Percentiles rank a stretch among this genome's conserved stretches.
Evolutionary conservation across 2,329 filamentous ascomycete genomes (phyloP).

Genomic region (Penicillium sp.): DNA sequence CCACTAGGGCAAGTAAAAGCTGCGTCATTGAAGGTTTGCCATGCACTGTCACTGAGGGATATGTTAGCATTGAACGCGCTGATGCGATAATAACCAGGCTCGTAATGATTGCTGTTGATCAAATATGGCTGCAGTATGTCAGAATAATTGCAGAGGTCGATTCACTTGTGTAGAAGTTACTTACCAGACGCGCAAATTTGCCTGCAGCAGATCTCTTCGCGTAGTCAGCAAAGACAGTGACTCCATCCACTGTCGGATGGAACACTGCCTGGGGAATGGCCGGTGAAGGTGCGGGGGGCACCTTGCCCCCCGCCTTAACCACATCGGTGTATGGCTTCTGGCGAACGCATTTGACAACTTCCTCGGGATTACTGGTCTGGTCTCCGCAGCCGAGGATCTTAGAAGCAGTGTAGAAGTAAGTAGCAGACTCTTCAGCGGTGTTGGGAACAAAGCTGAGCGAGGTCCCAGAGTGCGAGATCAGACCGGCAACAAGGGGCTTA

Average conservation of each 20-base stretch:
- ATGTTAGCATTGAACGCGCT: constrained; percentile 43
- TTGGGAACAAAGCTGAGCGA: constrained; percentile 49
- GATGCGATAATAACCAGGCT: constrained; percentile 51
- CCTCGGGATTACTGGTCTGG: constrained; percentile 19
- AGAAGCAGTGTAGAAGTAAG: constrained; percentile 48
- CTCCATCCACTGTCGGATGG: constrained; percentile 45
- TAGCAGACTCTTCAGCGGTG: constrained; percentile 31
- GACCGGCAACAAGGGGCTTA: constrained; percentile 39
- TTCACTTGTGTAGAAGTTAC: not conserved
- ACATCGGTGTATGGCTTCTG: constrained; percentile 38
- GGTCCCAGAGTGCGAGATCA: constrained; percentile 41
- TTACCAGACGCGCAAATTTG: constrained; percentile 40
- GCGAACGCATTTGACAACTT: constrained; percentile 43
- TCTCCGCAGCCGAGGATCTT: constrained; percentile 41
- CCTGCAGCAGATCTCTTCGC: constrained; percentile 33
- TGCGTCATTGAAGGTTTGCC: constrained; percentile 44
- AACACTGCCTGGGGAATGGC: constrained; percentile 35
- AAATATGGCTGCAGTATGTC: constrained; percentile 38
- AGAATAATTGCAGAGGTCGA: not conserved
- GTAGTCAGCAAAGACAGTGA: constrained; percentile 47
- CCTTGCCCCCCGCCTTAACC: constrained; percentile 37
- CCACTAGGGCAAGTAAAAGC: constrained; percentile 50
- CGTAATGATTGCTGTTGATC: constrained; percentile 47
- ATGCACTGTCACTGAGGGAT: constrained; percentile 41
- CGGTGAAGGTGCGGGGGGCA: constrained; percentile 36